Evolutionary conservation across 306 rosid genomes (phyloP).

Genomic region (Castanea sativa): DNA sequence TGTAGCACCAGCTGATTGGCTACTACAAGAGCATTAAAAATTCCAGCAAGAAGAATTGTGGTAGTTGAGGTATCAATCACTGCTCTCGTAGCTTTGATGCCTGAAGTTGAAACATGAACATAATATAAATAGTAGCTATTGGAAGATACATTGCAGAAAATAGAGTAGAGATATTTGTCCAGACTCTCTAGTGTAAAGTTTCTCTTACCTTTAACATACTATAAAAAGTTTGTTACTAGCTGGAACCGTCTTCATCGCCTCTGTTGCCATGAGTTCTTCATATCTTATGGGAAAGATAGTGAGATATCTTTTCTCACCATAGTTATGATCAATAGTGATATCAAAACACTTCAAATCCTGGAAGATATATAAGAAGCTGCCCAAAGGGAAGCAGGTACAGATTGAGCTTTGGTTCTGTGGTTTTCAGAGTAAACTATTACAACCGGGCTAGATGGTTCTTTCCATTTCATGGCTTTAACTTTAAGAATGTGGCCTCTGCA

Average conservation of each 20-base stretch:
- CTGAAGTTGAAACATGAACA: conserved; percentile 2
- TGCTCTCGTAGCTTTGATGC: background rate
- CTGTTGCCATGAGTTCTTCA: no score
- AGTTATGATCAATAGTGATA: conserved; percentile 3
- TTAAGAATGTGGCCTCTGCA: conserved; percentile 2
- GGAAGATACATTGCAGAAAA: background rate
- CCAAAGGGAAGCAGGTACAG: no score
- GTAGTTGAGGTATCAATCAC: background rate
- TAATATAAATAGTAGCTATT: background rate
- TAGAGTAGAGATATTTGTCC: background rate
- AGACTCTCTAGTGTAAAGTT: background rate
- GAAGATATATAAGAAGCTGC: no score
- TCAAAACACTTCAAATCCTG: conserved; percentile 1
- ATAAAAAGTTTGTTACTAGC: conserved; percentile 1
- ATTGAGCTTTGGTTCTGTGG: background rate
- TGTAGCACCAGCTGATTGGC: background rate
- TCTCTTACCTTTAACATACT: background rate
- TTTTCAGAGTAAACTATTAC: background rate
- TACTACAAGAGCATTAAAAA: no score
- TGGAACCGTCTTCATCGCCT: background rate
- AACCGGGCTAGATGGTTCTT: background rate
- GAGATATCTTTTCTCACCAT: background rate
- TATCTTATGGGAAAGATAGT: no score
- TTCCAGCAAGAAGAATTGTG: no score
- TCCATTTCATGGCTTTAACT: background rate